Evolutionary conservation across 108 stramenopile genomes (phyloP).

Genomic region (Seminavis robusta): DNA sequence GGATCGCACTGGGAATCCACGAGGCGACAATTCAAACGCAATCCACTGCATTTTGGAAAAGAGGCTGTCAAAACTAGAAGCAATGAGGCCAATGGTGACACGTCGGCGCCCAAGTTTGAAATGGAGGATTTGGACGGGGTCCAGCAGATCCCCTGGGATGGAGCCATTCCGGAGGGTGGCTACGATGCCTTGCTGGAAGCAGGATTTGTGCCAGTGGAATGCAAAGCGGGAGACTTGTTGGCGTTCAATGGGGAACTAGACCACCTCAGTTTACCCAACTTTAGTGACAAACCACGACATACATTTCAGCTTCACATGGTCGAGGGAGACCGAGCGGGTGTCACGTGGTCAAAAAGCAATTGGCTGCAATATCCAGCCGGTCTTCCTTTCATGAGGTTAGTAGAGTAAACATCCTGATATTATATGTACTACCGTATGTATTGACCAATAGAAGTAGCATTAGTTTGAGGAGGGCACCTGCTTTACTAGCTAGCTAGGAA

Average conservation of each 20-base stretch:
- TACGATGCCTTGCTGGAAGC: conserved; percentile 40
- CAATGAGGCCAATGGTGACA: conserved; percentile 21
- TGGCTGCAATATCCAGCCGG: conserved; percentile 88
- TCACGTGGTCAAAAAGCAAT: conserved; percentile 77
- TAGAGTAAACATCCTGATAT: no score
- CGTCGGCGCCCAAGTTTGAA: not conserved
- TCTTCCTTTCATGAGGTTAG: conserved; percentile 45
- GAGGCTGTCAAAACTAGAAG: conserved; percentile 9
- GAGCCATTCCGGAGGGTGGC: conserved; percentile 37
- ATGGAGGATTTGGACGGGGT: conserved; percentile 18
- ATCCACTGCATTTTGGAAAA: conserved; percentile 60
- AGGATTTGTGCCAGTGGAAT: conserved; percentile 83
- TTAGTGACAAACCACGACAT: conserved; percentile 57
- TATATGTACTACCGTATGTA: no score
- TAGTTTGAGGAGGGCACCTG: no score
- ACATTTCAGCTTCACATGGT: conserved; percentile 92
- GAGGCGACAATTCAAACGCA: conserved; percentile 75
- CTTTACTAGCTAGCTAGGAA: no score
- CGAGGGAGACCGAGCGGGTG: conserved; percentile 68
- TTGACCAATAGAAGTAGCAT: no score
- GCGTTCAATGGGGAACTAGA: conserved; percentile 85
- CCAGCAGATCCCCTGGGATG: conserved; percentile 57
- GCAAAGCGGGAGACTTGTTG: conserved; percentile 85
- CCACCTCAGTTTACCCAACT: conserved; percentile 87
- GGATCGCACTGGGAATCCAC: conserved; percentile 76